Percentiles rank a stretch among this genome's conserved stretches.
phyloP scores from a whole-genome alignment of 2,329 filamentous ascomycete species.

The Penicillium sp. region DNA sequence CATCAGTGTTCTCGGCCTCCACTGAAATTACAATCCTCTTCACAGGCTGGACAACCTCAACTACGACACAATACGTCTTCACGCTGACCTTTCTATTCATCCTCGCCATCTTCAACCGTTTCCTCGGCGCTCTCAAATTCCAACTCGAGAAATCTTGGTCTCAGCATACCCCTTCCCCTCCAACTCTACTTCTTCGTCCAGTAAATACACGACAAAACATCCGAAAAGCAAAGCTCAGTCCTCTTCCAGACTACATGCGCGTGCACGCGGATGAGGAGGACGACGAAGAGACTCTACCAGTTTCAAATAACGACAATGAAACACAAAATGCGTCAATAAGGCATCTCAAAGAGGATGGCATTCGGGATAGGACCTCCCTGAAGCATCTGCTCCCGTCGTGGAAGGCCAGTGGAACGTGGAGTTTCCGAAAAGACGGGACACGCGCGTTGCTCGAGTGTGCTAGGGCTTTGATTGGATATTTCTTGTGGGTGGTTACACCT shows the following conservation, averaged over 20 bases:
- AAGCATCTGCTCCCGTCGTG: background rate
- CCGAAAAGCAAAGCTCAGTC: slow-evolving; percentile 3
- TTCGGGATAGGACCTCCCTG: background rate
- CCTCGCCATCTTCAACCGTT: slow-evolving; percentile 9
- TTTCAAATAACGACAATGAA: background rate
- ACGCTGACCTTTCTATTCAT: slow-evolving; percentile 1
- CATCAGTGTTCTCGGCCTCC: background rate
- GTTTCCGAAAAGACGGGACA: slow-evolving; percentile 1
- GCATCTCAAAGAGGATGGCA: background rate
- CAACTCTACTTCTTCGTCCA: background rate
- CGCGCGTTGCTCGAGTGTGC: background rate
- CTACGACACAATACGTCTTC: background rate
- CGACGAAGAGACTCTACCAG: background rate
- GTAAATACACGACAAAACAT: background rate
- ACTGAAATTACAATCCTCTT: slow-evolving; percentile 8
- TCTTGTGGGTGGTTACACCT: slow-evolving; percentile 1
- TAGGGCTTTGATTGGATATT: slow-evolving; percentile 7
- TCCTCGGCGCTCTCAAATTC: slow-evolving; percentile 5
- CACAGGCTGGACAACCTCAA: slow-evolving; percentile 7
- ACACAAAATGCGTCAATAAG: background rate
- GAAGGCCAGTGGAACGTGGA: slow-evolving; percentile 4
- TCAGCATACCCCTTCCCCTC: background rate
- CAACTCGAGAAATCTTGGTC: slow-evolving; percentile 5
- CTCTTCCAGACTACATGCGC: background rate
- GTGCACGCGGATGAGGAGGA: background rate